Evolutionary conservation across 164 flowering plant genomes (phyloP), one percentile per base, ranked within the genome.

Genomic region (Vitis labrusca): DNA sequence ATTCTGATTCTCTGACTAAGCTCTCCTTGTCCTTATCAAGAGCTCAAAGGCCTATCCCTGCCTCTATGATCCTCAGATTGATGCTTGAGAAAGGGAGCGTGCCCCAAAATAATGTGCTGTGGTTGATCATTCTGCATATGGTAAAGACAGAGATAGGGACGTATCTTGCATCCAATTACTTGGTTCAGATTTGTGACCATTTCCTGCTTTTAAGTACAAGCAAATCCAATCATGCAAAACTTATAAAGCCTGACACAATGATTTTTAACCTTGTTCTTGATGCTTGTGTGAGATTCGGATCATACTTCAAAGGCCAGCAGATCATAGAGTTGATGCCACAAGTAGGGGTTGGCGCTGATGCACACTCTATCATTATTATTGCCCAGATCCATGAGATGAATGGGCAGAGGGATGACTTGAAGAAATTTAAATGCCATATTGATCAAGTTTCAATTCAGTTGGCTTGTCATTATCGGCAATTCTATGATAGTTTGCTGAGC

Each of bases 201-300:
- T 80, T 64, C 70, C 68, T 63, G 44, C 59, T 16, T 50, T 61
- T 67, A 13, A 63, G 57, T 29, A 67, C 54, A 14, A 68, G 74
- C 8, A 79, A 66, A 57, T 63, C 71, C 9, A 59, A 68, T 52
- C 16, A 16, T 48, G 74, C 68, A 10, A 78, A 71, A 74, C 60
- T 76, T 59, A 64, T 78, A 48, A 85, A 78, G 65, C 92, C 89
- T 51, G 86, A 89, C 75, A 83, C 89, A 6, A 53, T 76, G 73
- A 78, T 86, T 19, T 88, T 94, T 77, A 94, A 92, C 77, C 88
- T 92, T 77, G 88, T 94, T 75, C 84, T 94, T 50, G 82, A 86
- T 85, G 91, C 89, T 19, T 91, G 93, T 85, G 80, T 84, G 70
- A 78, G 82, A 65, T 88, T 81, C 75, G 76, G 66, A 57, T 81